Conservation (phyloP, 805 yeast species). For the Zygosaccharomyces pseudorouxii region DNA sequence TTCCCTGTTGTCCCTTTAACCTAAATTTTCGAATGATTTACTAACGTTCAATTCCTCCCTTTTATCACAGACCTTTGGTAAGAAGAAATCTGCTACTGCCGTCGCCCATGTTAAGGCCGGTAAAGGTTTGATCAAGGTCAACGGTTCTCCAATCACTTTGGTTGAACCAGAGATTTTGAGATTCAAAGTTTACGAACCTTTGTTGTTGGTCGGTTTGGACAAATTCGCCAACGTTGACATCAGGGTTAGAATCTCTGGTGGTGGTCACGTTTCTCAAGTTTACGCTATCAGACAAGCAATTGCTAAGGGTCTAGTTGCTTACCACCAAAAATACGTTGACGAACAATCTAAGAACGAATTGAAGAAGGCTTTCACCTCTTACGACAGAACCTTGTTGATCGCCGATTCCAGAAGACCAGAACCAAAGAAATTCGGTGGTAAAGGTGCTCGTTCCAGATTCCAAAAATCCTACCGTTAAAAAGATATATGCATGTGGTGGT, state of each 20-base stretch:
- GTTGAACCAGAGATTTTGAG: conserved; percentile 99
- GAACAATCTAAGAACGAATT: conserved; percentile 99
- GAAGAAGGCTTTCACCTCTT: conserved; percentile 94
- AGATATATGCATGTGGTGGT: conserved; percentile 34
- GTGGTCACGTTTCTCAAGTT: conserved; percentile 99
- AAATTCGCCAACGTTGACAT: conserved; percentile 97
- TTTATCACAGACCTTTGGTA: conserved; percentile 85
- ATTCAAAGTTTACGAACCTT: conserved; percentile 99
- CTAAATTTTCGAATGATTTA: neutral
- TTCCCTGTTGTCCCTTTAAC: too few relatives aligned
- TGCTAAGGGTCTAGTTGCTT: conserved; percentile 99
- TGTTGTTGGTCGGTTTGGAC: conserved; percentile 96
- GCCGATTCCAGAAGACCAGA: conserved; percentile 99
- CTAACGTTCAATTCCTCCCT: conserved; percentile 7
- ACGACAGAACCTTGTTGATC: conserved; percentile 99
- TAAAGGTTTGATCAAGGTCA: conserved; percentile 97
- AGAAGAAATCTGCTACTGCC: conserved; percentile 99
- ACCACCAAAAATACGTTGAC: conserved; percentile 98
- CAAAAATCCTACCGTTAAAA: conserved; percentile 99
- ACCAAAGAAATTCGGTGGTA: conserved; percentile 99
- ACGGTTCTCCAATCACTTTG: conserved; percentile 98
- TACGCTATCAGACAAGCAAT: conserved; percentile 99
- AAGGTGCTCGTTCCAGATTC: conserved; percentile 99
- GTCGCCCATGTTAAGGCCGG: conserved; percentile 99
- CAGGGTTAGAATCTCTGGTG: conserved; percentile 99